Evolutionary conservation across 2,329 filamentous ascomycete species (phyloP).

Genomic region (Monilinia polystroma): DNA sequence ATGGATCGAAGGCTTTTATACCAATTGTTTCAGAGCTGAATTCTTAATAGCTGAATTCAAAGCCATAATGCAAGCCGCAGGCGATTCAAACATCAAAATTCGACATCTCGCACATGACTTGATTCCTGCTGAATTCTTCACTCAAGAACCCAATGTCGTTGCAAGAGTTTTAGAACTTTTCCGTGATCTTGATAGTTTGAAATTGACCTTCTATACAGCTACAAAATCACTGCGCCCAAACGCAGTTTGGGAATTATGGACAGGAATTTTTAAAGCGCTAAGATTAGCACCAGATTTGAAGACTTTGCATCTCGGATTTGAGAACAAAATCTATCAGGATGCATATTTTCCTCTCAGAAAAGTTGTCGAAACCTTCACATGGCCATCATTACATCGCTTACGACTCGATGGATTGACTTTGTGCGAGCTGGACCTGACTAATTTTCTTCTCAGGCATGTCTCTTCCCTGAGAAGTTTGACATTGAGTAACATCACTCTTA

Average conservation of each 20-base stretch:
- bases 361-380: background rate
- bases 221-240: no score
- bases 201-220: background rate
- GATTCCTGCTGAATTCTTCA: background rate
- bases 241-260: background rate
- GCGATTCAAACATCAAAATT: background rate
- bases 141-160: background rate
- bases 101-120: background rate
- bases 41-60: background rate
- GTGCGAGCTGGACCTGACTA: background rate
- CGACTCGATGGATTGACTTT: background rate
- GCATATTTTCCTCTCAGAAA: conserved; percentile 5
- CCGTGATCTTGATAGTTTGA: background rate
- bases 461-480: background rate
- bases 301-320: background rate
- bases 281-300: background rate
- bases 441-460: background rate
- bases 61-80: background rate
- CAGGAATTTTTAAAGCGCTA: background rate
- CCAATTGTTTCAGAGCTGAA: background rate
- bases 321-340: background rate
- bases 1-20: background rate
- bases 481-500: background rate
- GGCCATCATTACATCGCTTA: background rate
- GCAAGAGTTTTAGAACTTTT: background rate